A percentile compares a stretch with the other conserved stretches of the same genome.
phyloP scores from a whole-genome alignment of 2,329 filamentous ascomycete genomes.

The Pseudopithomyces maydicus region DNA sequence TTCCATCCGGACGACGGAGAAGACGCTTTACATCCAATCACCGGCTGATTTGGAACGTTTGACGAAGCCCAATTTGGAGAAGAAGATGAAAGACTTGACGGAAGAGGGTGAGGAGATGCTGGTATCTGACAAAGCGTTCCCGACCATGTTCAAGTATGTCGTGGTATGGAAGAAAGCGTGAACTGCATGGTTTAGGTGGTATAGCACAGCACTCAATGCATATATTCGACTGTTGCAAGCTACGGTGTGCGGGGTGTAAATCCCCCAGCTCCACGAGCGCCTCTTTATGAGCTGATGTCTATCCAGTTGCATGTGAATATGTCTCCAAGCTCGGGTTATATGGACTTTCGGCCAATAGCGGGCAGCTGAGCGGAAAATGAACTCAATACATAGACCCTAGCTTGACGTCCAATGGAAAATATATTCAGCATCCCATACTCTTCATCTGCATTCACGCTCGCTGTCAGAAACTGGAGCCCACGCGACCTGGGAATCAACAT shows the following conservation, averaged over 20 bases:
- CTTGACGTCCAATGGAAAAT: no score
- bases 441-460: no score
- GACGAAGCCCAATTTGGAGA: constrained; percentile 80
- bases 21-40: constrained; percentile 87
- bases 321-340: no score
- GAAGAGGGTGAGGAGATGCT: constrained; percentile 83
- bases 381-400: no score
- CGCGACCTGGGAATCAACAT: neutral
- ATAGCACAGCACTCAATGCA: neutral
- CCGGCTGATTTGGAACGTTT: constrained; percentile 82
- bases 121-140: constrained; percentile 91
- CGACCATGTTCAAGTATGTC: constrained; percentile 70
- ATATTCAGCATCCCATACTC: no score
- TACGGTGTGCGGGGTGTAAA: neutral
- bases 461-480: neutral
- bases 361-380: no score
- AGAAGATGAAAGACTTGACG: constrained; percentile 78
- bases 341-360: no score
- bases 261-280: neutral
- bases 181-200: neutral
- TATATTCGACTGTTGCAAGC: neutral
- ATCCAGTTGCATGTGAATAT: no score
- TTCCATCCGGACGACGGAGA: constrained; percentile 78
- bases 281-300: no score
- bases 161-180: constrained; percentile 51